Evolutionary conservation across 1,284 basidiomycete species (phyloP), one percentile per base, ranked within the genome.

Genomic region (Cryptococcus floricola): DNA sequence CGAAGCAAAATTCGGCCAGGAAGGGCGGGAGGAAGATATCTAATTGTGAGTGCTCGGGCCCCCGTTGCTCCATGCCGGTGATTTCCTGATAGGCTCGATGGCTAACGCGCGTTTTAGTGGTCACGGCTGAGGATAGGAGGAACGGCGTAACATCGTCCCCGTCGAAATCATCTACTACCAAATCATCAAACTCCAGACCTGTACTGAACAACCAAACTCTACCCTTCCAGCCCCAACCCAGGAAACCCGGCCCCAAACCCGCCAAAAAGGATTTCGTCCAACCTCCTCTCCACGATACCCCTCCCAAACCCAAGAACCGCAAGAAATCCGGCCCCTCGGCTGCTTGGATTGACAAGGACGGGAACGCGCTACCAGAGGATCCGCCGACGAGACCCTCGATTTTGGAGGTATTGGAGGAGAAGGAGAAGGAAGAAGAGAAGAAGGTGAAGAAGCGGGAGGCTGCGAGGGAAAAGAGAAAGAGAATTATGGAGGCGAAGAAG

Each of bases 391-490:
- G 28, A 19, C 23, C 23, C 5, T 43, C 39, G 39, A 43, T 51
- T 18, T n/a, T 51, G n/a, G 8, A 51, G 10, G 25, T 38, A 5
- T 14, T 51, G 16, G 28, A 28, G 10, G 41, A 48, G 39, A n/a
- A 38, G 44, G 52, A 46, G 48, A 50, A 38, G n/a, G 27, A 42
- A 28, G 41, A 59, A 37, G 50, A 59, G 34, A 48, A 43, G 39
- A 54, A 41, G 57, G 42, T 39, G 25, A 59, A 53, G 43, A 53
- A 50, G 37, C 57, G 52, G 46, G 56, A 57, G 51, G 49, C 49
- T 46, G 55, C 42, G 7, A 47, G 44, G 43, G 50, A 39, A 12
- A 48, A 44, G 48, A 56, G 39, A 4, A 50, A 44, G 16, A 42
- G 38, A 25, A 53, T 55, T n/a, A 41, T 45, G 12, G 48, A 44